These are phyloP conservation scores for Suillus luteus DNA, from an alignment of 768 basidiomycete species.

Conservation along the genomic window DNA sequence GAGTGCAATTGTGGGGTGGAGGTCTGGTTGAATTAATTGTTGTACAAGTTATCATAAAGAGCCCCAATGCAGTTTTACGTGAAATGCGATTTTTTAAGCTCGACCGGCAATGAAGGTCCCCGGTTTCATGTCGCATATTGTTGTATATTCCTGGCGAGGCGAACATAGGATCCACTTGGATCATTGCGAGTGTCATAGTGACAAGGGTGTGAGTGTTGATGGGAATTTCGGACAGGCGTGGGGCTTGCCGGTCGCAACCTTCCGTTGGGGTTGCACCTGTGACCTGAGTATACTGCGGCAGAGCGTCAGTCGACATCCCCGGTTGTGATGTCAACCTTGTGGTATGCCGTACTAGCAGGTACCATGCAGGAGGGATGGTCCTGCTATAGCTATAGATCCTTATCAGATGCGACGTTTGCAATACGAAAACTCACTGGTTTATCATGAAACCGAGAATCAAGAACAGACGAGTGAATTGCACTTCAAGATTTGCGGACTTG, in stretches of 20 bases:
- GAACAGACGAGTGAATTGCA: background rate
- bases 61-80: no score
- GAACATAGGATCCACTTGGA: conserved; percentile 21
- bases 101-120: no score
- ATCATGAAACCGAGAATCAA: conserved; percentile 13
- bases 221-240: no score
- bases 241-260: conserved; percentile 9
- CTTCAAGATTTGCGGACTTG: background rate
- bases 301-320: conserved; percentile 29
- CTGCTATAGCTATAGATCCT: conserved; percentile 12
- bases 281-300: conserved; percentile 9
- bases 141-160: no score
- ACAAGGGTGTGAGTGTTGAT: conserved; percentile 17
- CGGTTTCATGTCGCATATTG: no score
- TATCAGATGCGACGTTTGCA: conserved; percentile 3
- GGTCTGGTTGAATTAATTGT: background rate
- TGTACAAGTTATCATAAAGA: background rate
- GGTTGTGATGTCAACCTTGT: conserved; percentile 10
- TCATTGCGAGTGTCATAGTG: conserved; percentile 21
- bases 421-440: background rate
- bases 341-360: conserved; percentile 23
- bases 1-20: background rate
- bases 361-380: conserved; percentile 15
- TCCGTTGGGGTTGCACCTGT: background rate
- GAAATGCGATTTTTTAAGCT: no score